phyloP scores from a whole-genome alignment of 371 early-diverging fungal genomes.

The Mortierella sp. region DNA sequence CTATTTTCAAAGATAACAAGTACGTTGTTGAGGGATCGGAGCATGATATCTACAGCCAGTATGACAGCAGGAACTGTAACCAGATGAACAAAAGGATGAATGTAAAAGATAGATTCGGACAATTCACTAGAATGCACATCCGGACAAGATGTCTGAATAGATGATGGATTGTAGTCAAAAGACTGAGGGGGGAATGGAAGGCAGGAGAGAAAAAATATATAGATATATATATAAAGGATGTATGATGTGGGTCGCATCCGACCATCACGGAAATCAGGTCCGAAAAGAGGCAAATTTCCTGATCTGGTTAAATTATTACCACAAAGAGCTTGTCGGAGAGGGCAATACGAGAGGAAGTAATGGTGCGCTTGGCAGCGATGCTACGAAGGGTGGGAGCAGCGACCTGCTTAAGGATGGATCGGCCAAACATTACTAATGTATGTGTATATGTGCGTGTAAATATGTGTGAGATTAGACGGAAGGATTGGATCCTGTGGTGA shows the following conservation, averaged over 20 bases:
- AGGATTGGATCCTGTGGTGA: neutral
- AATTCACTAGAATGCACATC: neutral
- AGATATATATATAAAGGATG: too few relatives aligned
- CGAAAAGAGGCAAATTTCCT: conserved; percentile 15
- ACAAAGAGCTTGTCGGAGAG: conserved; percentile 79
- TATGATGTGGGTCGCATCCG: neutral
- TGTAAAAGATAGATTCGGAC: neutral
- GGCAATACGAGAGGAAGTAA: conserved; percentile 63
- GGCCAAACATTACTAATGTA: conserved; percentile 26
- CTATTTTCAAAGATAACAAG: conserved; percentile 46
- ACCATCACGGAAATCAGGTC: conserved; percentile 42
- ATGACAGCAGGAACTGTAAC: neutral
- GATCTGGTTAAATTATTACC: conserved; percentile 59
- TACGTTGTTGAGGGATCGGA: neutral
- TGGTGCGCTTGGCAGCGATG: conserved; percentile 61
- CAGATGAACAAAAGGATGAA: neutral
- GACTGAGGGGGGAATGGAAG: neutral
- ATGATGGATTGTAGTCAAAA: neutral
- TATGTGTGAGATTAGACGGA: neutral
- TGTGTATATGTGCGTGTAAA: conserved; percentile 8
- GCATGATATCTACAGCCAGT: too few relatives aligned
- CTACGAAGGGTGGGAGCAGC: conserved; percentile 33
- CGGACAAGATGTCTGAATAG: neutral
- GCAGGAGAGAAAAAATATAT: too few relatives aligned
- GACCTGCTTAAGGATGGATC: conserved; percentile 36